phyloP scores from a whole-genome alignment of 352 stramenopile genomes.

The Globisporangium nodosum region DNA sequence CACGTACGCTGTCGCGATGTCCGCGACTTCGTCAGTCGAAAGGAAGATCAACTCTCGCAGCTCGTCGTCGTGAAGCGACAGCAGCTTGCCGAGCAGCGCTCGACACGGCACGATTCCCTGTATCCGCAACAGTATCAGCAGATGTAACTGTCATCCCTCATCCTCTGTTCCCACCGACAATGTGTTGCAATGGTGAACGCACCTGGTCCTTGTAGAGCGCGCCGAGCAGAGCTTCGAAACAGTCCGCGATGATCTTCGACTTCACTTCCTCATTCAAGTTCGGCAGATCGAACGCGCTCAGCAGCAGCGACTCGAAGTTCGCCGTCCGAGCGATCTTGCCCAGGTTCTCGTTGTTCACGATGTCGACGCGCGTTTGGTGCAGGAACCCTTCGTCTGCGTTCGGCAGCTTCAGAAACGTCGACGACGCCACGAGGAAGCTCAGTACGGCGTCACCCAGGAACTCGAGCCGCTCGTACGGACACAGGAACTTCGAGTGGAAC shows the following conservation, averaged over 20 bases:
- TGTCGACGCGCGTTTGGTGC: constrained; percentile 62
- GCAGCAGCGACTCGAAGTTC: constrained; percentile 69
- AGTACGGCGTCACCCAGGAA: constrained; percentile 82
- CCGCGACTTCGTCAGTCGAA: constrained; percentile 43
- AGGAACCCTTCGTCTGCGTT: constrained; percentile 58
- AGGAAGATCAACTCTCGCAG: constrained; percentile 55
- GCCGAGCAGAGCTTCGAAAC: constrained; percentile 74
- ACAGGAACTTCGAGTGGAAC: constrained; percentile 71
- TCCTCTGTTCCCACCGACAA: not conserved
- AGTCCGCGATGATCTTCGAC: constrained; percentile 78
- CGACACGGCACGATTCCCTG: constrained; percentile 60
- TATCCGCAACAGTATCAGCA: not conserved
- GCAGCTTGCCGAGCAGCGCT: constrained; percentile 52
- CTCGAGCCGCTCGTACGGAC: constrained; percentile 79
- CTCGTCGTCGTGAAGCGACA: constrained; percentile 48
- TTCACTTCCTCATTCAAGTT: constrained; percentile 48
- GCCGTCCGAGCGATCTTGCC: constrained; percentile 66
- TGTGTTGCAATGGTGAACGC: too few relatives aligned
- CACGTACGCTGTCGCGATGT: constrained; percentile 37
- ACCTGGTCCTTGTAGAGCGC: constrained; percentile 79
- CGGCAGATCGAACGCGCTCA: constrained; percentile 62
- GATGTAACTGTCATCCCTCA: not conserved
- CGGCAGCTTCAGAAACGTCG: constrained; percentile 74
- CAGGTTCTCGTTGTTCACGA: constrained; percentile 77
- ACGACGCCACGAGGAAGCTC: constrained; percentile 78